A percentile compares a stretch with the other conserved stretches of the same genome.
phyloP scores from a whole-genome alignment of 139 green algal species.

The Tetradesmus obliquus region DNA sequence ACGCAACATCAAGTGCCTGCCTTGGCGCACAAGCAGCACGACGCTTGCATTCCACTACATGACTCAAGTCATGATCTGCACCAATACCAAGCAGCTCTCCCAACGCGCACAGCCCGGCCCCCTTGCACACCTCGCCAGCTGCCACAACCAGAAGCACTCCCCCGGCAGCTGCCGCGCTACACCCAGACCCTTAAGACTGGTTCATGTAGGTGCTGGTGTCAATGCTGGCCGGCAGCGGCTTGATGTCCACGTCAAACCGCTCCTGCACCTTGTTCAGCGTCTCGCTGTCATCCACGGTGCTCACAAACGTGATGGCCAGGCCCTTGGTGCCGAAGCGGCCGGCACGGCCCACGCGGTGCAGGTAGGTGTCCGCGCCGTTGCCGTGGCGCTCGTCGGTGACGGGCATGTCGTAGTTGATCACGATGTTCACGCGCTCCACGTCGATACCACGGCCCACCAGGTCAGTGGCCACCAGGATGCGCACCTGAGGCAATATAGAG shows the following conservation, averaged over 20 bases:
- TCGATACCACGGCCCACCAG: constrained; percentile 98
- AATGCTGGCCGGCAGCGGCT: constrained; percentile 94
- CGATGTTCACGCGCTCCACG: constrained; percentile 99
- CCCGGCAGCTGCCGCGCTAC: neutral
- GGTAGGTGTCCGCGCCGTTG: constrained; percentile 98
- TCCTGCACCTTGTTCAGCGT: constrained; percentile 67
- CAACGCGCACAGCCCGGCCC: neutral
- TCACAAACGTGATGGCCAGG: constrained; percentile 99
- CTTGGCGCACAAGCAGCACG: too few relatives aligned
- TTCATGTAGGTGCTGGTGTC: constrained; percentile 72
- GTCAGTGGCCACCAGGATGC: constrained; percentile 99
- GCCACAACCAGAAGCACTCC: neutral
- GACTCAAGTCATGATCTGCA: too few relatives aligned
- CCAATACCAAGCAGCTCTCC: too few relatives aligned
- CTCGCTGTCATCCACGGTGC: constrained; percentile 64
- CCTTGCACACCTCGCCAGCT: neutral
- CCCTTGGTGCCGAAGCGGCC: constrained; percentile 99
- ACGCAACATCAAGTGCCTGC: neutral
- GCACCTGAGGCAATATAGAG: constrained; percentile 45
- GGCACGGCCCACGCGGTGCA: constrained; percentile 96
- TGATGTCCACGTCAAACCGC: constrained; percentile 99
- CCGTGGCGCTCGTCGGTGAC: constrained; percentile 90
- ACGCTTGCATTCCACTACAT: too few relatives aligned
- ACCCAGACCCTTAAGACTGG: constrained; percentile 13
- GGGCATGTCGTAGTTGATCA: constrained; percentile 99